Conservation (phyloP, 2,329 filamentous ascomycete genomes). For the Fusarium sp. region DNA sequence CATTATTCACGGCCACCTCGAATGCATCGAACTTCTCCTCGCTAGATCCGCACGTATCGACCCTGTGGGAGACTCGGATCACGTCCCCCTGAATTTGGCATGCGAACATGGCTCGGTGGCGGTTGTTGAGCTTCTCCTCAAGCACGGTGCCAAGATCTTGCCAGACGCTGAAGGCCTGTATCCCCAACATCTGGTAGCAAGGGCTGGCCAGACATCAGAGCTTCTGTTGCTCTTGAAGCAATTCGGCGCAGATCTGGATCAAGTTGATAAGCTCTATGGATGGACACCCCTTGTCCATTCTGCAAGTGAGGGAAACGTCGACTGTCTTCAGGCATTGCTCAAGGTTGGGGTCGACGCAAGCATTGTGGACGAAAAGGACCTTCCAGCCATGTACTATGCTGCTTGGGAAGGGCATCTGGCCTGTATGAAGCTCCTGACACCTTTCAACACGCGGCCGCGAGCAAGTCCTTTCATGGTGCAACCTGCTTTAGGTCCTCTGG, state of each 20-base stretch:
- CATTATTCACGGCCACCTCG: conserved; percentile 87
- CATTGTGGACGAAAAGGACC: conserved; percentile 89
- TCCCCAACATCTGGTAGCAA: conserved; percentile 95
- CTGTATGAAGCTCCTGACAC: conserved; percentile 89
- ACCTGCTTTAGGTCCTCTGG: conserved; percentile 57
- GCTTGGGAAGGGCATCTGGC: conserved; percentile 97
- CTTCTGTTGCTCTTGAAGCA: conserved; percentile 84
- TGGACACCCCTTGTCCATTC: conserved; percentile 98
- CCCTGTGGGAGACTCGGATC: conserved; percentile 86
- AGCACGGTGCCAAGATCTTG: conserved; percentile 83
- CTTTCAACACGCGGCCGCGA: conserved; percentile 60
- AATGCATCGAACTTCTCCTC: conserved; percentile 84
- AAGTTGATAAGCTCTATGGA: conserved; percentile 94
- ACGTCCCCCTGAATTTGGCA: conserved; percentile 93
- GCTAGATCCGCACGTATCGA: conserved; percentile 85
- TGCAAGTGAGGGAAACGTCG: conserved; percentile 93
- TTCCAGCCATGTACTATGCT: conserved; percentile 97
- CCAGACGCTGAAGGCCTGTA: conserved; percentile 96
- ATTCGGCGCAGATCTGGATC: conserved; percentile 90
- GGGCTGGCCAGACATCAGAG: conserved; percentile 84
- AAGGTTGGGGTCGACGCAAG: conserved; percentile 82
- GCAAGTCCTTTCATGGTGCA: conserved; percentile 60
- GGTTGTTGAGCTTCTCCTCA: conserved; percentile 86
- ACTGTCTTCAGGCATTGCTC: conserved; percentile 85
- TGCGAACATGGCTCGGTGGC: conserved; percentile 91